phyloP scores from a whole-genome alignment of 2,329 filamentous ascomycete genomes.

The Niveomyces coronatus region DNA sequence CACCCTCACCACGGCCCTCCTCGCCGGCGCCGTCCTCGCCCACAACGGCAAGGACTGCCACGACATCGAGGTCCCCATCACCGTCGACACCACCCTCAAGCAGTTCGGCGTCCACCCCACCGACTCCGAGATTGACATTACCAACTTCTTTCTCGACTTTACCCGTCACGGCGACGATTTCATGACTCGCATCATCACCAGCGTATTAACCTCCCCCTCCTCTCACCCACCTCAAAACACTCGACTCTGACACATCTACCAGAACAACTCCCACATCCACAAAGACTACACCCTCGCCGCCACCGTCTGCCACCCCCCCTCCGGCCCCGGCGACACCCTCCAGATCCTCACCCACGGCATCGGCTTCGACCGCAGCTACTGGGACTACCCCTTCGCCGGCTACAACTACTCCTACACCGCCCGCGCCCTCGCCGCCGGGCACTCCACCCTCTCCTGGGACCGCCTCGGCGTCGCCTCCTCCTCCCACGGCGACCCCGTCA shows the following conservation, averaged over 20 bases:
- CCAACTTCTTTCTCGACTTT: constrained; percentile 42
- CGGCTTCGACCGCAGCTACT: constrained; percentile 41
- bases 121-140: constrained; percentile 44
- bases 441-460: constrained; percentile 51
- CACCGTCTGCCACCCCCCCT: constrained; percentile 49
- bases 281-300: constrained; percentile 48
- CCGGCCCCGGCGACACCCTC: constrained; percentile 25
- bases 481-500: constrained; percentile 46
- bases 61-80: constrained; percentile 45
- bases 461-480: constrained; percentile 51
- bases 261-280: constrained; percentile 35
- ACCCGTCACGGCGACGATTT: constrained; percentile 40
- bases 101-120: constrained; percentile 20
- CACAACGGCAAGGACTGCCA: constrained; percentile 27
- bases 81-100: constrained; percentile 1
- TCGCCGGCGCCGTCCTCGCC: constrained; percentile 16
- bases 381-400: constrained; percentile 47
- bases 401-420: constrained; percentile 54
- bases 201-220: constrained; percentile 21
- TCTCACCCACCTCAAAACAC: neutral
- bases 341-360: constrained; percentile 33
- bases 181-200: constrained; percentile 31
- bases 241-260: neutral
- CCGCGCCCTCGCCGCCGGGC: constrained; percentile 43
- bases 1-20: constrained; percentile 19